These are phyloP conservation scores for Fomes fomentarius DNA, from an alignment of 1,284 basidiomycete genomes.

Conservation along the genomic window DNA sequence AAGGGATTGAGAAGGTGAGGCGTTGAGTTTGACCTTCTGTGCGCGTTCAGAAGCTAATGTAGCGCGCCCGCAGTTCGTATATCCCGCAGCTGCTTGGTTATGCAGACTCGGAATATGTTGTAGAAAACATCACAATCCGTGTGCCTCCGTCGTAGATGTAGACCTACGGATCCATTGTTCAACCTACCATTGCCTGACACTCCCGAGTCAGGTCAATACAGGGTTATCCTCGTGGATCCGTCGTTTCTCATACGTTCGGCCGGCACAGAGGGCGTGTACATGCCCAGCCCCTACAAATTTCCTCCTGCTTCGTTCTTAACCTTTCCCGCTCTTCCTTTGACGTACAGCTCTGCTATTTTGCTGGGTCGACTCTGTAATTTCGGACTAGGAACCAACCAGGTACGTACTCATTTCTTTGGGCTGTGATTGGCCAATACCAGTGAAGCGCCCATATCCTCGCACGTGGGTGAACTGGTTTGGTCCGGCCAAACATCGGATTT, in stretches of 20 bases:
- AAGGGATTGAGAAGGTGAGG: conserved; percentile 89
- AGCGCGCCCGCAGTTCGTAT: conserved; percentile 60
- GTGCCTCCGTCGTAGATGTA: conserved; percentile 34
- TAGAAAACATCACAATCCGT: conserved; percentile 87
- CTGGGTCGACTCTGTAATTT: too few species aligned
- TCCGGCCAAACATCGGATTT: conserved; percentile 29
- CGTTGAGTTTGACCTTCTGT: conserved; percentile 2
- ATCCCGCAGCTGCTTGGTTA: conserved; percentile 87
- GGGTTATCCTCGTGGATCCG: too few species aligned
- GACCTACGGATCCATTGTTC: conserved; percentile 1
- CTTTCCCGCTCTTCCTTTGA: too few species aligned
- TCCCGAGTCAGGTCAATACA: too few species aligned
- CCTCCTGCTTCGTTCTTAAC: too few species aligned
- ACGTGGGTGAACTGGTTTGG: conserved; percentile 32
- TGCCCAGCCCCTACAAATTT: too few species aligned
- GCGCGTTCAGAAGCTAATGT: conserved; percentile 3
- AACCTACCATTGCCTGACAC: too few species aligned
- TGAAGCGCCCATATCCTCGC: conserved; percentile 10
- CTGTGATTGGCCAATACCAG: neutral
- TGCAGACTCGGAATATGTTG: conserved; percentile 95
- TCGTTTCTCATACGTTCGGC: too few species aligned
- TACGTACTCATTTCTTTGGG: neutral
- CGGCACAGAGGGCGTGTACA: too few species aligned
- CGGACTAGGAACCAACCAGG: too few species aligned
- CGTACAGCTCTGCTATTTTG: too few species aligned